Percentiles rank a stretch among this genome's conserved stretches.
Evolutionary conservation across 2,329 filamentous ascomycete genomes (phyloP).

Genomic region (Pseudopithomyces chartarum): DNA sequence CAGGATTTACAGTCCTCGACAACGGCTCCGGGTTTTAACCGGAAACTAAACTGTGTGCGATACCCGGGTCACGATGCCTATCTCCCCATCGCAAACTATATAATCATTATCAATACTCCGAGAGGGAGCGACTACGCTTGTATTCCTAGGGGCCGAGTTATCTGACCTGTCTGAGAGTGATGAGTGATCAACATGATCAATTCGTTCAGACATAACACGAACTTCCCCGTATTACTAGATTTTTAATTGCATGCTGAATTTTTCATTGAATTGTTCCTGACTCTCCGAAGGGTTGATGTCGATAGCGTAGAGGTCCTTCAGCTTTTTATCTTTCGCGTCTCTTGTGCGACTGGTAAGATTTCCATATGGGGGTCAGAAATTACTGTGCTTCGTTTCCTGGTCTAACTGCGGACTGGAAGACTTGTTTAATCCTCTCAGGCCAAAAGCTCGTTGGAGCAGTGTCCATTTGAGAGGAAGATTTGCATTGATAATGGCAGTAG

Average conservation of each 20-base stretch:
- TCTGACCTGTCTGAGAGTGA: constrained; percentile 3
- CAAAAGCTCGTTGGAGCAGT: constrained; percentile 52
- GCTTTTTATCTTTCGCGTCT: constrained; percentile 1
- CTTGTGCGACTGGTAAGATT: constrained; percentile 6
- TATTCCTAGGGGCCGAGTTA: background rate
- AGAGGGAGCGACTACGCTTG: background rate
- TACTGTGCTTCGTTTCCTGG: background rate
- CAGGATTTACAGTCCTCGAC: background rate
- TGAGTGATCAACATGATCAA: background rate
- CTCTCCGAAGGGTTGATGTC: constrained; percentile 11
- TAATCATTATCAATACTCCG: background rate
- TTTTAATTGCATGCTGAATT: constrained; percentile 5
- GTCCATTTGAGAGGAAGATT: constrained; percentile 56
- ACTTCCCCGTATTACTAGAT: constrained; percentile 10
- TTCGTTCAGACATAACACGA: constrained; percentile 2
- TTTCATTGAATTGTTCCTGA: constrained; percentile 9
- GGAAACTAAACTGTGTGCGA: background rate
- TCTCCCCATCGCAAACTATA: background rate
- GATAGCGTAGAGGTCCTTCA: constrained; percentile 8
- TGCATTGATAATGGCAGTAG: constrained; percentile 57
- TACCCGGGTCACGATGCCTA: constrained; percentile 1
- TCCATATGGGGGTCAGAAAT: constrained; percentile 6
- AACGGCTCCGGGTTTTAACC: too few relatives aligned
- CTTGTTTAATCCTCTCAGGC: constrained; percentile 17
- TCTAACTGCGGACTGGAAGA: constrained; percentile 5